Conservation (phyloP, 371 early-diverging fungal species). For the Mucor piriformis region DNA sequence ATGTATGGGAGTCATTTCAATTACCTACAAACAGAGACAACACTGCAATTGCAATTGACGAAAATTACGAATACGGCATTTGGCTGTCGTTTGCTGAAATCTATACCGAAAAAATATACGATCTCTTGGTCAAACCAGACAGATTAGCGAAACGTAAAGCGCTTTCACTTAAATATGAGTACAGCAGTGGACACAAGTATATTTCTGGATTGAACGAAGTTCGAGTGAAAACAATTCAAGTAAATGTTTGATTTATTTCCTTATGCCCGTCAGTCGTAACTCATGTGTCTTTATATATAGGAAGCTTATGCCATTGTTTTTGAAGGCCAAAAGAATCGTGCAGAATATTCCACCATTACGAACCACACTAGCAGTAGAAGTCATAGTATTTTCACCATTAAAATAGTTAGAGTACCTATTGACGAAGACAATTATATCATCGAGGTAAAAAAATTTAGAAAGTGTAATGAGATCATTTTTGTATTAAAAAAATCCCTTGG, state of each 20-base stretch:
- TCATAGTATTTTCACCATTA: conserved; percentile 75
- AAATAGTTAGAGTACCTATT: conserved; percentile 62
- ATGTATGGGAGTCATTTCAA: not conserved
- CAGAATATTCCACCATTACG: conserved; percentile 64
- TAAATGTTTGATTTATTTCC: not conserved
- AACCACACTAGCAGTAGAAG: conserved; percentile 69
- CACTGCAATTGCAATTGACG: conserved; percentile 35
- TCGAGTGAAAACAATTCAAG: conserved; percentile 54
- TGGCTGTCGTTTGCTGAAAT: conserved; percentile 84
- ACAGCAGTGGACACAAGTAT: conserved; percentile 59
- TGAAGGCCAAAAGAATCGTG: conserved; percentile 65
- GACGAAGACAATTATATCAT: conserved; percentile 53
- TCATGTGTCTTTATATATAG: no score
- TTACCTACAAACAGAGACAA: conserved; percentile 1
- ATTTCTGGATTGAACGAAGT: conserved; percentile 61
- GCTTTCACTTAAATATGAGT: conserved; percentile 62
- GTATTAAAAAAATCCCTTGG: not conserved
- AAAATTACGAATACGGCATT: conserved; percentile 66
- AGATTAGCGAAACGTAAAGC: conserved; percentile 39
- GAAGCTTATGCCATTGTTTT: conserved; percentile 66
- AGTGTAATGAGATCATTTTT: no score
- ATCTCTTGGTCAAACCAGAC: conserved; percentile 60
- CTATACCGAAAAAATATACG: conserved; percentile 85
- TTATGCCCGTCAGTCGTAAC: no score
- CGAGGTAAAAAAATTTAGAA: no score